A percentile compares a stretch with the other conserved stretches of the same genome.
Conservation (phyloP, 257 asterid species). For the Verbena officinalis region DNA sequence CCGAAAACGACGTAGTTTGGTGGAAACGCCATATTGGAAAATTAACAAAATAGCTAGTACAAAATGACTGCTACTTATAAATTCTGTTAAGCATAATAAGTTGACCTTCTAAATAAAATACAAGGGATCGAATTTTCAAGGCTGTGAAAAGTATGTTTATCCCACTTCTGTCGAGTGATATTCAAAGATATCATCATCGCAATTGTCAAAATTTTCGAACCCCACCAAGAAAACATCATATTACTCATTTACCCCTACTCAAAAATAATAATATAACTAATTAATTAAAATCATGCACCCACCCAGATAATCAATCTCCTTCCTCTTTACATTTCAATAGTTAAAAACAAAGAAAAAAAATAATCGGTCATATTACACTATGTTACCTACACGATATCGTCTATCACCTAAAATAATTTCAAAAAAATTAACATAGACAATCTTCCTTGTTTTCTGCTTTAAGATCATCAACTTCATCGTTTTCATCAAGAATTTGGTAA, state of each 20-base stretch:
- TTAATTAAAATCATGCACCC: too few relatives aligned
- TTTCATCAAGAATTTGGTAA: conserved; percentile 15
- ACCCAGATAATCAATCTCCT: too few relatives aligned
- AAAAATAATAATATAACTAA: conserved; percentile 21
- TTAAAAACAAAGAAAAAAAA: background rate
- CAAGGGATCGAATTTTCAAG: conserved; percentile 25
- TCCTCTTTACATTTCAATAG: conserved; percentile 31
- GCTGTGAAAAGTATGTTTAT: background rate
- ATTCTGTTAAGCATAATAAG: background rate
- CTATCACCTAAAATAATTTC: background rate
- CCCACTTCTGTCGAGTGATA: background rate
- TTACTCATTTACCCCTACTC: conserved; percentile 14
- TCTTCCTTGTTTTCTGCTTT: conserved; percentile 28
- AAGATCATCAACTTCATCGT: conserved; percentile 26
- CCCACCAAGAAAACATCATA: conserved; percentile 24
- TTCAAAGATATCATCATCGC: conserved; percentile 17
- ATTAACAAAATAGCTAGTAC: background rate
- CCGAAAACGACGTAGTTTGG: too few relatives aligned
- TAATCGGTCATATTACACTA: conserved; percentile 2
- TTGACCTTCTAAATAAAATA: background rate
- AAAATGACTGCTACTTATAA: conserved; percentile 2
- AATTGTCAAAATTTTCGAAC: conserved; percentile 22
- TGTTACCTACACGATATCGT: background rate
- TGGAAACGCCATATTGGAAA: too few relatives aligned
- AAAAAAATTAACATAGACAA: conserved; percentile 39